A percentile compares a stretch with the other conserved stretches of the same genome.
These are phyloP conservation scores for Ustilago loliicola DNA, from an alignment of 1,284 basidiomycete genomes.

Conservation along the genomic window DNA sequence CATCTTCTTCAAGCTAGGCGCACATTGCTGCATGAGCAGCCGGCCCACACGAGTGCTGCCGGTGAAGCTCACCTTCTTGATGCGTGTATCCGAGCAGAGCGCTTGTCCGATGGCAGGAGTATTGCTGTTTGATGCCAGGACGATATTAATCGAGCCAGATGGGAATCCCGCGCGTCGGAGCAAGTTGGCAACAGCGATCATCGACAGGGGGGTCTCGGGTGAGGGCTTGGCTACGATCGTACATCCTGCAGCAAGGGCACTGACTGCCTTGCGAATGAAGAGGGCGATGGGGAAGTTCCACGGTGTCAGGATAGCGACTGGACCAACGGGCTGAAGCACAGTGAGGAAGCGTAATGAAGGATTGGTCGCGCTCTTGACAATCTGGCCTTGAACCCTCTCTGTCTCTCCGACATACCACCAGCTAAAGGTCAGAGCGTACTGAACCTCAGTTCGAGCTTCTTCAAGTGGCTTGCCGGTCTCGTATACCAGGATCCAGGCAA, in stretches of 20 bases:
- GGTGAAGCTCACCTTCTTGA: conserved; percentile 96
- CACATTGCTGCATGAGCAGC: conserved; percentile 83
- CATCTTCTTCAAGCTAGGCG: conserved; percentile 90
- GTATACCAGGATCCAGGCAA: conserved; percentile 66
- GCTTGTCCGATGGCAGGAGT: conserved; percentile 82
- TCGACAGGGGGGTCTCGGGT: conserved; percentile 93
- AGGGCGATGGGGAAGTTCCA: conserved; percentile 70
- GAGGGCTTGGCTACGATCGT: conserved; percentile 96
- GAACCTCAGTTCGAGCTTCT: conserved; percentile 65
- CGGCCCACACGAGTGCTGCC: conserved; percentile 93
- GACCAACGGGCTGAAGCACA: conserved; percentile 86
- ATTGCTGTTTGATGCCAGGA: conserved; percentile 80
- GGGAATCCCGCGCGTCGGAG: conserved; percentile 89
- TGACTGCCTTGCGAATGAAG: conserved; percentile 88
- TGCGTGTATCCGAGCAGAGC: conserved; percentile 74
- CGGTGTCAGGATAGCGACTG: conserved; percentile 71
- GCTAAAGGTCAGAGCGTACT: conserved; percentile 67
- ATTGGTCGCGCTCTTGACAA: conserved; percentile 81
- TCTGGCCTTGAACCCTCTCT: conserved; percentile 75
- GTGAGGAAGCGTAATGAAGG: conserved; percentile 85
- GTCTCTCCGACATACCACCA: conserved; percentile 66
- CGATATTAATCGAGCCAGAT: conserved; percentile 92
- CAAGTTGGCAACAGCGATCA: conserved; percentile 87
- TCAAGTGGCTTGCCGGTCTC: conserved; percentile 68
- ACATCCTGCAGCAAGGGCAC: conserved; percentile 91